Evolutionary conservation across 2,329 filamentous ascomycete species (phyloP).

Genomic region (Neonectria magnoliae): DNA sequence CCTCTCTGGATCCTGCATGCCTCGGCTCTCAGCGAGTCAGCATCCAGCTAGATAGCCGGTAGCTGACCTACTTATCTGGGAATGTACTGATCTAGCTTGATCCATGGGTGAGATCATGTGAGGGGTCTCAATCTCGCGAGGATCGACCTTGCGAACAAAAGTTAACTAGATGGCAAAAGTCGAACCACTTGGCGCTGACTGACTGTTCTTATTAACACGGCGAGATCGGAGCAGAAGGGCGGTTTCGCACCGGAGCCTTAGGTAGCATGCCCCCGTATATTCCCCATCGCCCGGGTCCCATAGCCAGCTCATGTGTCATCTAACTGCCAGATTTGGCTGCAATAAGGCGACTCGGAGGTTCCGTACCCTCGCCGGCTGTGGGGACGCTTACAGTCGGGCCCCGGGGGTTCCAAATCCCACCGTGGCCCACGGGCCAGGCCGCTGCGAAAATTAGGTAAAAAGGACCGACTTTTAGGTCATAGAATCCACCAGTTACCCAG

Average conservation of each 20-base stretch:
- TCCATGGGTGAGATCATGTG: not conserved
- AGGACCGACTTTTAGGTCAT: conserved; percentile 26
- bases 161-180: not conserved
- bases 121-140: not conserved
- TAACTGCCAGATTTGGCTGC: conserved; percentile 19
- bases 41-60: not conserved
- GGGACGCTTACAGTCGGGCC: conserved; percentile 5
- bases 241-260: not conserved
- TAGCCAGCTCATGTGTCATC: conserved; percentile 11
- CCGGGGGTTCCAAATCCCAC: not conserved
- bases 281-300: not conserved
- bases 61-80: not conserved
- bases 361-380: conserved; percentile 17
- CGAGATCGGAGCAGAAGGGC: not conserved
- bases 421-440: conserved; percentile 21
- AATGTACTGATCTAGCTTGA: not conserved
- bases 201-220: not conserved
- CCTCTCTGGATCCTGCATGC: not conserved
- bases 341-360: conserved; percentile 12
- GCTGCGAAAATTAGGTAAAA: conserved; percentile 23
- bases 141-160: not conserved
- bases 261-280: not conserved
- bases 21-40: not conserved
- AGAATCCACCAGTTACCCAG: conserved; percentile 15
- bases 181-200: not conserved